Conservation (phyloP, 2,329 filamentous ascomycete genomes). For the Orbilia javanica region DNA sequence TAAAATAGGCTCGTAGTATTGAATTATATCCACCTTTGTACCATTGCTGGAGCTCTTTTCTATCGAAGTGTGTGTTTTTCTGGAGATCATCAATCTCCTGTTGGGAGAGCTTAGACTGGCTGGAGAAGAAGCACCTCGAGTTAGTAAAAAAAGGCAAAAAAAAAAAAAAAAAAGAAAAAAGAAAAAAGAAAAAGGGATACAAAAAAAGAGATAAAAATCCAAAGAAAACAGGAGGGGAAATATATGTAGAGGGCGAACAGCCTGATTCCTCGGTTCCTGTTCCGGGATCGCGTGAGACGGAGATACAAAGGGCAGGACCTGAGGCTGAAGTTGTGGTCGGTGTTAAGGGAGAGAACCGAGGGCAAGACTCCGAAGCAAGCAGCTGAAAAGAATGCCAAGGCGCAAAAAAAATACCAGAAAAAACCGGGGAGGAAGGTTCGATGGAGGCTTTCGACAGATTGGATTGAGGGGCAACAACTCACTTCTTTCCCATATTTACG, state of each 20-base stretch:
- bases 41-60: constrained; percentile 99
- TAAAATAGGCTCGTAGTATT: no score
- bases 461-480: constrained; percentile 54
- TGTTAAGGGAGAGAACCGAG: constrained; percentile 7
- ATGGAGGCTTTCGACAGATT: no score
- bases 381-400: constrained; percentile 30
- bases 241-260: neutral
- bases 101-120: constrained; percentile 97
- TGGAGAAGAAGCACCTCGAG: constrained; percentile 66
- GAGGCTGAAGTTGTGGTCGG: constrained; percentile 21
- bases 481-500: constrained; percentile 55
- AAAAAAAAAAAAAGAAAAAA: no score
- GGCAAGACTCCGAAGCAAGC: neutral
- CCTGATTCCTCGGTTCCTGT: neutral
- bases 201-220: no score
- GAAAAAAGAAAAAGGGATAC: no score
- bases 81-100: constrained; percentile 96
- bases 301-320: no score
- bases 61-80: constrained; percentile 97
- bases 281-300: constrained; percentile 19
- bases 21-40: constrained; percentile 94
- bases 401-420: constrained; percentile 43
- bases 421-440: constrained; percentile 37
- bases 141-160: neutral
- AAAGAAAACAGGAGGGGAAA: no score